These are phyloP conservation scores for Pythium oligandrum DNA, from an alignment of 352 stramenopile species.

Conservation along the genomic window DNA sequence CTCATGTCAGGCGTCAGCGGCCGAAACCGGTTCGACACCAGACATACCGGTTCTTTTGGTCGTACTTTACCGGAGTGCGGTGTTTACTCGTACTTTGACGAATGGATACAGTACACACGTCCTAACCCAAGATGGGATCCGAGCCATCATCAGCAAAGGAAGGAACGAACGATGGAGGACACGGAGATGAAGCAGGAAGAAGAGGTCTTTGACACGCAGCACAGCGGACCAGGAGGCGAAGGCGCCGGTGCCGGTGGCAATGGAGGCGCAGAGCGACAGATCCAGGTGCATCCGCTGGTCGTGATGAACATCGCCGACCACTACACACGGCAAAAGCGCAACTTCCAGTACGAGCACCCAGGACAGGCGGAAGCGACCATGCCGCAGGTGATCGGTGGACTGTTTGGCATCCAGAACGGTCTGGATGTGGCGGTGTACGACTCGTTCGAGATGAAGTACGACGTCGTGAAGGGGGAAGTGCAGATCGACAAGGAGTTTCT, in stretches of 20 bases:
- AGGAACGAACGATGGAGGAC: constrained; percentile 34
- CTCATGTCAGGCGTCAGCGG: no score
- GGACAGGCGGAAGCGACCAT: constrained; percentile 29
- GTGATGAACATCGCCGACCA: constrained; percentile 95
- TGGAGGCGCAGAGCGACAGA: constrained; percentile 55
- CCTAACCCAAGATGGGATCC: background rate
- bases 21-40: no score
- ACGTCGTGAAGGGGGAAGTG: constrained; percentile 44
- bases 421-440: constrained; percentile 80
- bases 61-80: no score
- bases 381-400: constrained; percentile 76
- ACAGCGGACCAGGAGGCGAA: constrained; percentile 14
- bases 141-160: constrained; percentile 2
- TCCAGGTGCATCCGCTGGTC: constrained; percentile 85
- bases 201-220: constrained; percentile 13
- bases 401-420: constrained; percentile 91
- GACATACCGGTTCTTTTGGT: no score
- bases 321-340: constrained; percentile 85
- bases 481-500: constrained; percentile 85
- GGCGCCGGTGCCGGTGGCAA: constrained; percentile 37
- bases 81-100: constrained; percentile 11
- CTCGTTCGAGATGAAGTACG: constrained; percentile 87
- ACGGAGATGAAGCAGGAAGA: constrained; percentile 45
- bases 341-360: constrained; percentile 30
- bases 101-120: background rate